Evolutionary conservation across 139 green algal species (phyloP).

Genomic region (Chlamydomonas applanata): DNA sequence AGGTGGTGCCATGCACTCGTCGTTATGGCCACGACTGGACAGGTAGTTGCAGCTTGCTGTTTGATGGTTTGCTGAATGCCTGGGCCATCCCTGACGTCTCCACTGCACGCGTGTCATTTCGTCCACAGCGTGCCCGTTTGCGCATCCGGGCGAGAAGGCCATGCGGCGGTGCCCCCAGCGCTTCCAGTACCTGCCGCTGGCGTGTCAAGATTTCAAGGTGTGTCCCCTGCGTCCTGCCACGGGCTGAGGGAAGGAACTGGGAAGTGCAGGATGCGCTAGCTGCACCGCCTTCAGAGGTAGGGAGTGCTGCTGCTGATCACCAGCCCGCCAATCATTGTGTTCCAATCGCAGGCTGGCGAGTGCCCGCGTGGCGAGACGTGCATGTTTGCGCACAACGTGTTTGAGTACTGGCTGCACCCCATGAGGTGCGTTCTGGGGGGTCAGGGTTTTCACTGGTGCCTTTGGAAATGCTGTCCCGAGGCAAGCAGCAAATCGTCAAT

Average conservation of each 20-base stretch:
- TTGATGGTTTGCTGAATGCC: not conserved
- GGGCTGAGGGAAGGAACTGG: too few species aligned
- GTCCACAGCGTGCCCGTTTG: too few species aligned
- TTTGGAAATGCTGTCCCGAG: not conserved
- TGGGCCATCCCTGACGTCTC: too few species aligned
- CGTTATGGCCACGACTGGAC: conserved; percentile 19
- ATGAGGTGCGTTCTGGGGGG: conserved; percentile 5
- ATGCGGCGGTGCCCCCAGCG: conserved; percentile 15
- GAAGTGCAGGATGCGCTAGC: not conserved
- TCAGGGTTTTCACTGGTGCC: not conserved
- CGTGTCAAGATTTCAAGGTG: conserved; percentile 20
- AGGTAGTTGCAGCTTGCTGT: conserved; percentile 3
- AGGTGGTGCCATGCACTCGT: conserved; percentile 22
- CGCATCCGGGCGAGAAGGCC: conserved; percentile 28
- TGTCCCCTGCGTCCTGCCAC: too few species aligned
- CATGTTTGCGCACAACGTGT: conserved; percentile 31
- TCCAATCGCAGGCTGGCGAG: conserved; percentile 10
- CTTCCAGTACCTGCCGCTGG: conserved; percentile 15
- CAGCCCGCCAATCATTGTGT: not conserved
- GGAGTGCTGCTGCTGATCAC: not conserved
- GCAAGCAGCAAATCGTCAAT: not conserved
- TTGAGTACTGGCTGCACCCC: conserved; percentile 38
- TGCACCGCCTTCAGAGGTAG: too few species aligned
- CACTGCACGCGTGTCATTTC: too few species aligned
- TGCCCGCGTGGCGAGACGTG: conserved; percentile 28